Evolutionary conservation across 768 basidiomycete genomes (phyloP).

Genomic region (Russula lepida): DNA sequence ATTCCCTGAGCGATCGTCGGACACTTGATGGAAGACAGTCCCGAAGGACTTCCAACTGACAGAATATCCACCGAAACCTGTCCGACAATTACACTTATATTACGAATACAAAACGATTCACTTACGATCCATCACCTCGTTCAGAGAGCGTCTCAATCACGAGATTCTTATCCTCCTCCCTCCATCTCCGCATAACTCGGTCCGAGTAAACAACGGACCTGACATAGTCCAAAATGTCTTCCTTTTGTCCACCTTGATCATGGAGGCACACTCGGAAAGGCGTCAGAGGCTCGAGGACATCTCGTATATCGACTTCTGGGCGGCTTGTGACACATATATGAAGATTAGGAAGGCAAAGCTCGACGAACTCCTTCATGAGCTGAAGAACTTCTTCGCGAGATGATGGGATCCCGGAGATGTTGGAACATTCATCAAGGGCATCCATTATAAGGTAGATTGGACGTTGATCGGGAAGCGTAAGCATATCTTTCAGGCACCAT

Average conservation of each 20-base stretch:
- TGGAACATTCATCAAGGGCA: neutral
- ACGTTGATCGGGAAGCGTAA: neutral
- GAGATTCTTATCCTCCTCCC: neutral
- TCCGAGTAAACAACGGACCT: neutral
- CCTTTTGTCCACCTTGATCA: neutral
- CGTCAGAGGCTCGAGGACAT: neutral
- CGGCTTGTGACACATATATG: conserved; percentile 1
- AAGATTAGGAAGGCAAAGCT: neutral
- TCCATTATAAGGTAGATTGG: neutral
- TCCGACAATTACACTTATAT: neutral
- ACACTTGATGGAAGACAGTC: neutral
- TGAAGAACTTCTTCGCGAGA: neutral
- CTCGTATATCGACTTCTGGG: neutral
- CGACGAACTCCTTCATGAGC: neutral
- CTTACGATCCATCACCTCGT: neutral
- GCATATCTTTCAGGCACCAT: neutral
- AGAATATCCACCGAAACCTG: neutral
- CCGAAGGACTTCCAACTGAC: neutral
- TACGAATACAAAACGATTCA: neutral
- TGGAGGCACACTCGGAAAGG: neutral
- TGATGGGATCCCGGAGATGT: neutral
- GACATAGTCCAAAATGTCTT: neutral
- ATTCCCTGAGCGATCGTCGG: neutral
- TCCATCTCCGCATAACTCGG: neutral
- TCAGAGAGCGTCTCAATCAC: neutral